Base-by-base conservation (phyloP, 805 yeast genomes). In the Komagataella pseudopastoris region DNA sequence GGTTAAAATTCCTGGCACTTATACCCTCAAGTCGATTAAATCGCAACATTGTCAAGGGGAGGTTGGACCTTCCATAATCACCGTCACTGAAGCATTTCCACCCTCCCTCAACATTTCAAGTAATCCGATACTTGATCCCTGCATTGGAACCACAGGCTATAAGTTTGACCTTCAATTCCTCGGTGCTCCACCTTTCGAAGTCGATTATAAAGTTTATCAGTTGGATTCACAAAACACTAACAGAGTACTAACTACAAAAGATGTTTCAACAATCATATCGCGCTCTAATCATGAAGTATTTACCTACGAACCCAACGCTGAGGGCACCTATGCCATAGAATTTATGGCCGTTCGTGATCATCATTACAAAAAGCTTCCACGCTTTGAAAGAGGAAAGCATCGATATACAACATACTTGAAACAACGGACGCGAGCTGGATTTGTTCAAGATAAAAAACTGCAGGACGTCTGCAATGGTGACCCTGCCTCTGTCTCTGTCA, bases 131-230 rank as follows among this genome's bases (percentile, higher is more conserved):
- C 71, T 80, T 23, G 98, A 91, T 59, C 78, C 84, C 49, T 93
- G 99, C 69, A 85, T 93, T 30, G 99, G 99, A 0, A 88, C 89
- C 47, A 82, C 88, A 6, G 99, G 97, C 0, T 78, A 72, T 57
- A 70, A 71, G 22, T 80, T 89, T 53, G 72, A 75, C 36, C 88
- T 88, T 55, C 86, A 83, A 50, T 71, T 90, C 53, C 65, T 74
- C 4, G 98, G 99, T 16, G 77, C 81, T 24, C 85, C 96, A 0
- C 97, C 98, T 1, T 93, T 85, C 67, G 74, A 74, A 51, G 72
- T 88, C 22, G 75, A 72, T 45, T 82, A 83, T 54, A 74, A 76
- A 47, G 80, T 83, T 12, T 85, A 78, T 58, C 77, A 78, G 52
- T 61, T 78, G 12, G 69, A 73, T 44, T 65, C 70, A 22, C 69